These are phyloP conservation scores for Anisodus acutangulus DNA, from an alignment of 257 asterid genomes.

Conservation along the genomic window DNA sequence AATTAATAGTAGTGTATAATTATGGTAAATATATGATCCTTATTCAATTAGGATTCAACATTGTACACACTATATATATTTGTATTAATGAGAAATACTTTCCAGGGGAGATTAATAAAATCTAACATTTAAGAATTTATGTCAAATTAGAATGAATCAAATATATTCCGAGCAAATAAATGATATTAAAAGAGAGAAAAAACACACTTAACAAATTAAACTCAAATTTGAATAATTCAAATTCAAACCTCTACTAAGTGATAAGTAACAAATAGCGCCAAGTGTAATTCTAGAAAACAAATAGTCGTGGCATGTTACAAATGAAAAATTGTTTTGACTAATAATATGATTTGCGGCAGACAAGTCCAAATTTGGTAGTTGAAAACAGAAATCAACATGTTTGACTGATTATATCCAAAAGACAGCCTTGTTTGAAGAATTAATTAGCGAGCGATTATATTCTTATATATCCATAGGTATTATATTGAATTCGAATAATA, in stretches of 20 bases:
- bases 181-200: neutral
- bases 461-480: neutral
- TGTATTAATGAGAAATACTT: too few relatives aligned
- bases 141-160: too few relatives aligned
- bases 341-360: neutral
- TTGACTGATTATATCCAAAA: slow-evolving; percentile 21
- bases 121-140: too few relatives aligned
- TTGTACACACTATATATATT: too few relatives aligned
- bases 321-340: neutral
- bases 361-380: slow-evolving; percentile 22
- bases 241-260: neutral
- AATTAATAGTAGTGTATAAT: too few relatives aligned
- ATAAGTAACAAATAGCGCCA: neutral
- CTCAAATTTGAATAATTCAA: neutral
- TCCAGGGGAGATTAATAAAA: too few relatives aligned
- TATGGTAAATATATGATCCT: too few relatives aligned
- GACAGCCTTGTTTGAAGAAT: neutral
- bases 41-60: too few relatives aligned
- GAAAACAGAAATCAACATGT: neutral
- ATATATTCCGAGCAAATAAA: too few relatives aligned
- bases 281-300: neutral
- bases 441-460: too few relatives aligned
- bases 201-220: neutral
- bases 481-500: neutral
- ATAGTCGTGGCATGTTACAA: neutral